A percentile compares a stretch with the other conserved stretches of the same genome.
Evolutionary conservation across 176 grass and related monocot genomes (phyloP).

Genomic region (Coix lacrymajobi): DNA sequence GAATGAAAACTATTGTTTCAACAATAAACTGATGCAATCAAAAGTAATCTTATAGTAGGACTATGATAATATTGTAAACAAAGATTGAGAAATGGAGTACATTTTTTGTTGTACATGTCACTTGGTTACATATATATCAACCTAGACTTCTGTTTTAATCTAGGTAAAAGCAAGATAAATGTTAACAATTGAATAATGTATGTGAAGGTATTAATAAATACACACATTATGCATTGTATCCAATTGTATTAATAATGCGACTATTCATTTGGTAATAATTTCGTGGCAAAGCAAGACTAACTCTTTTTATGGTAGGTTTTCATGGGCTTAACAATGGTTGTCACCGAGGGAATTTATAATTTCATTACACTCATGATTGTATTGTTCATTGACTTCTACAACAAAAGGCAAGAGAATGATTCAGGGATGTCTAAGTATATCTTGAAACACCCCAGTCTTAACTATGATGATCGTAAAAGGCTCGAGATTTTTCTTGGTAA

Average conservation of each 20-base stretch:
- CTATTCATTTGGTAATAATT: background rate
- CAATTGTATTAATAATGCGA: background rate
- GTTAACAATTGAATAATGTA: no score
- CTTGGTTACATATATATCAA: background rate
- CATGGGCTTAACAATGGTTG: conserved; percentile 52
- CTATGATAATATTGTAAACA: background rate
- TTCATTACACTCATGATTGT: conserved; percentile 25
- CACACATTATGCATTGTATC: background rate
- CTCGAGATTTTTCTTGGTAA: conserved; percentile 31
- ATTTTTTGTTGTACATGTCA: background rate
- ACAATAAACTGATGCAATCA: background rate
- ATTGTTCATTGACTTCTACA: conserved; percentile 34
- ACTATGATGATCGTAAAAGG: conserved; percentile 62
- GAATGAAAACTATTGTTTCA: background rate
- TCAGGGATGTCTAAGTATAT: conserved; percentile 6
- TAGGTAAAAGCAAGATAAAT: background rate
- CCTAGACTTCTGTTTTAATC: background rate
- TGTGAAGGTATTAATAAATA: background rate
- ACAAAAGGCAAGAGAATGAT: conserved; percentile 11
- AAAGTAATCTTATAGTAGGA: background rate
- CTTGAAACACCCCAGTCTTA: conserved; percentile 29
- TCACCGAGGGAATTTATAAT: conserved; percentile 50
- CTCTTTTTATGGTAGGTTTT: conserved; percentile 38
- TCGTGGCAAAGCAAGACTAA: background rate
- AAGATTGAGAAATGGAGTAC: background rate